Conservation (phyloP, 2,329 filamentous ascomycete species). For the Samsoniella hepiali region DNA sequence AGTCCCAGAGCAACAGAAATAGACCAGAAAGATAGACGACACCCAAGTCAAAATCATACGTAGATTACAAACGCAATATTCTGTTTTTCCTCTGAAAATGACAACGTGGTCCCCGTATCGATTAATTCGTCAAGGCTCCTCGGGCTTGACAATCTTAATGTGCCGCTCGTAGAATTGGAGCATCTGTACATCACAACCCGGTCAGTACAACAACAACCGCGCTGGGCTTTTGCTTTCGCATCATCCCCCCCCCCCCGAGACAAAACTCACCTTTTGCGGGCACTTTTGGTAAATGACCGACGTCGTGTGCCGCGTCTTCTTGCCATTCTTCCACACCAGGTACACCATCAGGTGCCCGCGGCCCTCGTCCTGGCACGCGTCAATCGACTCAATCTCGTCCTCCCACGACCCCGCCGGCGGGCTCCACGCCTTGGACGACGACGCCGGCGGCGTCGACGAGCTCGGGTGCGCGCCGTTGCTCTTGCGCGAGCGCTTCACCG, state of each 20-base stretch:
- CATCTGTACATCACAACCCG: constrained; percentile 41
- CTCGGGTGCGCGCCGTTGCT: constrained; percentile 47
- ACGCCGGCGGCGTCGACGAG: constrained; percentile 48
- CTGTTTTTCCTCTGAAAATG: neutral
- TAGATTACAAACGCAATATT: neutral
- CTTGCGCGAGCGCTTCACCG: constrained; percentile 44
- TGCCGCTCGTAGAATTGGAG: constrained; percentile 58
- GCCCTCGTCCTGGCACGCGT: constrained; percentile 66
- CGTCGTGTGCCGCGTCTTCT: constrained; percentile 71
- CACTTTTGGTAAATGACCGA: constrained; percentile 69
- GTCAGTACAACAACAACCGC: neutral
- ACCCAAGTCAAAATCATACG: neutral
- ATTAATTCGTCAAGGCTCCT: constrained; percentile 24
- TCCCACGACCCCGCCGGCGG: constrained; percentile 76
- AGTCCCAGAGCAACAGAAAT: no score
- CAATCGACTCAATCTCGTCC: constrained; percentile 65
- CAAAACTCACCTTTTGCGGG: constrained; percentile 63
- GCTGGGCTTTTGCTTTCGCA: neutral
- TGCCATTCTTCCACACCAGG: constrained; percentile 69
- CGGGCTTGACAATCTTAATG: constrained; percentile 49
- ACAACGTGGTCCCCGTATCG: neutral
- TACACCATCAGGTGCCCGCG: constrained; percentile 62
- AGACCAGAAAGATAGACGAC: no score
- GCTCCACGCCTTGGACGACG: constrained; percentile 51
- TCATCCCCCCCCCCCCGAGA: neutral